A percentile compares a stretch with the other conserved stretches of the same genome.
Conservation (phyloP, 352 stramenopile genomes). For the Globisporangium spiculum region DNA sequence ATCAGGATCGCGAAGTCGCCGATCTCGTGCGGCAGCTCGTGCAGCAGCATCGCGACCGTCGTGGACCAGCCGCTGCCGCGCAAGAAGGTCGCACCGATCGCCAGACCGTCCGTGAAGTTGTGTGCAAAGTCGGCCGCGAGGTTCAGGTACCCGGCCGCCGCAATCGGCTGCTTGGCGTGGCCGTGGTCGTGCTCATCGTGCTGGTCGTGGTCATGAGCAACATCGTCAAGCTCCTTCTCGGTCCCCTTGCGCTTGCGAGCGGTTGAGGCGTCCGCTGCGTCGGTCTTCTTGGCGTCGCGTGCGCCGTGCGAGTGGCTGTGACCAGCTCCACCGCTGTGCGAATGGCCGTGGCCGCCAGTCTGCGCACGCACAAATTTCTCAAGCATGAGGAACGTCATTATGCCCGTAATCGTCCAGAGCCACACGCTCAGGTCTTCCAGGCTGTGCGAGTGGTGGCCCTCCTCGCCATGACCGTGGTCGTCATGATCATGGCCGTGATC, state of each 20-base stretch:
- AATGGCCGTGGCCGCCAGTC: conserved; percentile 31
- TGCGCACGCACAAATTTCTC: conserved; percentile 80
- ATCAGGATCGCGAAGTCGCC: conserved; percentile 92
- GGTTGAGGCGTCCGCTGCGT: conserved; percentile 15
- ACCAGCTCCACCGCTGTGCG: conserved; percentile 19
- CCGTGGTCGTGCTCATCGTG: conserved; percentile 16
- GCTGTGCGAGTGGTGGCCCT: conserved; percentile 49
- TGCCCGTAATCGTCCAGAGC: conserved; percentile 72
- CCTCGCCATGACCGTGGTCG: conserved; percentile 40
- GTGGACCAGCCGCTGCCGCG: conserved; percentile 78
- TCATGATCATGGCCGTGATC: conserved; percentile 43
- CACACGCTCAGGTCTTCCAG: conserved; percentile 65
- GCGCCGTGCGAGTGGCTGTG: conserved; percentile 36
- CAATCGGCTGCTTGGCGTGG: conserved; percentile 43
- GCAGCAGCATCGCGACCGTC: conserved; percentile 85
- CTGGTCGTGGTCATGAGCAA: conserved; percentile 15
- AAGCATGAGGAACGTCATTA: conserved; percentile 76
- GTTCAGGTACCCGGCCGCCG: conserved; percentile 87
- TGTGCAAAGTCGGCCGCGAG: conserved; percentile 89
- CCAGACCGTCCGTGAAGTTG: conserved; percentile 93
- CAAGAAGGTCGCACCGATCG: conserved; percentile 90
- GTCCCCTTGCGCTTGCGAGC: conserved; percentile 35
- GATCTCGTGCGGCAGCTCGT: conserved; percentile 92
- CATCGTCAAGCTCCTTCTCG: conserved; percentile 22
- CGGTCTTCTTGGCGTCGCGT: conserved; percentile 25